Percentiles rank a stretch among this genome's conserved stretches.
Conservation (phyloP, 2,329 filamentous ascomycete genomes). For the Alternaria conjuncta region DNA sequence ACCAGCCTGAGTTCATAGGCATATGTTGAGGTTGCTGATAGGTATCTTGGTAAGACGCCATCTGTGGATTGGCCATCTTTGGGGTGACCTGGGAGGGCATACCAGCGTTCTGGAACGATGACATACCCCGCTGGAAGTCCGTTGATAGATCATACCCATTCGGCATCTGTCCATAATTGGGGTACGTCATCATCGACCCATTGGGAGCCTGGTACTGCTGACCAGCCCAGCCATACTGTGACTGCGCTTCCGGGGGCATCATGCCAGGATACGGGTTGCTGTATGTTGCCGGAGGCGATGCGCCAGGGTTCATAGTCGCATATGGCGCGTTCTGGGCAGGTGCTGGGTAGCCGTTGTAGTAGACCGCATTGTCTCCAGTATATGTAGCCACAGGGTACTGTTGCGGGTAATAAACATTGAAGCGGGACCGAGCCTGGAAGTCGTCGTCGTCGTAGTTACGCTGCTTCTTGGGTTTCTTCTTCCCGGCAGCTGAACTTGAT, state of each 20-base stretch:
- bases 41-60: slow-evolving; percentile 44
- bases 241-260: slow-evolving; percentile 46
- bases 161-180: slow-evolving; percentile 35
- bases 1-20: slow-evolving; percentile 41
- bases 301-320: slow-evolving; percentile 32
- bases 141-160: slow-evolving; percentile 53
- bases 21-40: slow-evolving; percentile 40
- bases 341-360: slow-evolving; percentile 52
- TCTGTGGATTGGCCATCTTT: slow-evolving; percentile 45
- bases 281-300: slow-evolving; percentile 40
- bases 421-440: slow-evolving; percentile 74
- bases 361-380: slow-evolving; percentile 46
- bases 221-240: slow-evolving; percentile 44
- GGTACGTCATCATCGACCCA: slow-evolving; percentile 35
- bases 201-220: slow-evolving; percentile 40
- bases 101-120: slow-evolving; percentile 50
- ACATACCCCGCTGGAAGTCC: slow-evolving; percentile 56
- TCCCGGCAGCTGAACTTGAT: slow-evolving; percentile 84
- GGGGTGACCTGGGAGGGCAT: slow-evolving; percentile 46
- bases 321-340: slow-evolving; percentile 39
- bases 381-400: slow-evolving; percentile 41
- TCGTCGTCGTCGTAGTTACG: slow-evolving; percentile 70
- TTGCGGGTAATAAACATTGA: slow-evolving; percentile 67
- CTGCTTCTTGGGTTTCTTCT: slow-evolving; percentile 76
- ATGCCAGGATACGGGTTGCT: slow-evolving; percentile 42